These are phyloP conservation scores for Euphorbia celastroides DNA, from an alignment of 441 rosid genomes.

Conservation along the genomic window DNA sequence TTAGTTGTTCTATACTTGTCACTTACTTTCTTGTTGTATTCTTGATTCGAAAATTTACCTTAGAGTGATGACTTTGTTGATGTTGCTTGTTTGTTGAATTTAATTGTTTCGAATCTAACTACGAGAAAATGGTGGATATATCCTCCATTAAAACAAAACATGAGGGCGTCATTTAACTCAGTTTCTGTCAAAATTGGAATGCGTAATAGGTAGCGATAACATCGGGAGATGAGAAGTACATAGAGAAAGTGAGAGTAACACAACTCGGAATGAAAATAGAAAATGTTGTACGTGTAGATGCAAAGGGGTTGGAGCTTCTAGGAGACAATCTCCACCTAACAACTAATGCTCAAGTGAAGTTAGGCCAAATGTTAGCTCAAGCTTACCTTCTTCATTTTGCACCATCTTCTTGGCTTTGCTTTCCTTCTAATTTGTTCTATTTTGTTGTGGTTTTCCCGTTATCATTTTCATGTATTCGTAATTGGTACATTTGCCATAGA, in stretches of 20 bases:
- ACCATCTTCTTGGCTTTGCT: neutral
- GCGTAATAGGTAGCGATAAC: constrained; percentile 42
- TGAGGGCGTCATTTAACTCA: no score
- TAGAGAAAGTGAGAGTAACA: constrained; percentile 71
- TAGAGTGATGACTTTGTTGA: no score
- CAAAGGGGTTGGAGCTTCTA: constrained; percentile 59
- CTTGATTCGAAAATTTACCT: no score
- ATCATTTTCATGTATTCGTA: neutral
- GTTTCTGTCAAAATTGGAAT: neutral
- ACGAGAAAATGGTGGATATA: no score
- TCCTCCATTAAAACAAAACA: no score
- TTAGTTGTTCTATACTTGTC: no score
- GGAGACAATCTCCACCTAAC: constrained; percentile 72
- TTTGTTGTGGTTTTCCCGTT: neutral
- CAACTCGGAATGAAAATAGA: constrained; percentile 48
- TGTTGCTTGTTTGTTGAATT: no score
- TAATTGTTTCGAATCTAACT: no score
- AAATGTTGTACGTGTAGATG: constrained; percentile 69
- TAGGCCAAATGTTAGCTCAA: constrained; percentile 63
- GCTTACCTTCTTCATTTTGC: constrained; percentile 54
- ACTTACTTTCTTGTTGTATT: no score
- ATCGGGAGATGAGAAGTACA: constrained; percentile 53
- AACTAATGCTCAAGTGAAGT: constrained; percentile 56
- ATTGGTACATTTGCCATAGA: no score
- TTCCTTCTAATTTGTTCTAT: neutral